Conservation (phyloP, 257 asterid genomes). For the Solanum etuberosum region DNA sequence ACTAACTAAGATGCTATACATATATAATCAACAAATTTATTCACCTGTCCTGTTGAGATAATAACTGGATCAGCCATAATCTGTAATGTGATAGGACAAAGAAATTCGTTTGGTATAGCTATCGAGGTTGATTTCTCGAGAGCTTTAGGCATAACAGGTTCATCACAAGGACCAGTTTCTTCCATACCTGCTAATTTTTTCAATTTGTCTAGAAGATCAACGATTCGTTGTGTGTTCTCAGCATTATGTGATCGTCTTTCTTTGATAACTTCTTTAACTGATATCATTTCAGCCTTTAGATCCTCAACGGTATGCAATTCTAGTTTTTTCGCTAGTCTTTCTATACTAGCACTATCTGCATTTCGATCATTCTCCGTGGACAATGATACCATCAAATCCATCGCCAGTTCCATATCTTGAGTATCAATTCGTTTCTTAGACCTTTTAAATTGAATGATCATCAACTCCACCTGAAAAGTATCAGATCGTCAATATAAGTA, state of each 20-base stretch:
- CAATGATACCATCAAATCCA: slow-evolving; percentile 79
- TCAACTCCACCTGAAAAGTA: slow-evolving; percentile 47
- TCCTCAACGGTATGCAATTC: slow-evolving; percentile 49
- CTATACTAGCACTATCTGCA: slow-evolving; percentile 57
- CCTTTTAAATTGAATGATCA: slow-evolving; percentile 44
- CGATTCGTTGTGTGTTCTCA: slow-evolving; percentile 44
- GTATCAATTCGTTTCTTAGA: slow-evolving; percentile 54
- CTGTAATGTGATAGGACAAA: slow-evolving; percentile 85
- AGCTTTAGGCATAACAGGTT: slow-evolving; percentile 11
- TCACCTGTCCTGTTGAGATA: slow-evolving; percentile 69
- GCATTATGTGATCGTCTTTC: slow-evolving; percentile 30
- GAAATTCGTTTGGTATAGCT: slow-evolving; percentile 59
- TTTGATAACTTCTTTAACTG: slow-evolving; percentile 35
- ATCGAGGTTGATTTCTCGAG: slow-evolving; percentile 16
- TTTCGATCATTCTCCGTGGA: slow-evolving; percentile 52
- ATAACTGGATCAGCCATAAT: slow-evolving; percentile 92
- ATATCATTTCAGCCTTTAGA: slow-evolving; percentile 41
- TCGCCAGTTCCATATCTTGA: slow-evolving; percentile 85
- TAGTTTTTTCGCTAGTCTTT: slow-evolving; percentile 74
- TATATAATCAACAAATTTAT: background rate
- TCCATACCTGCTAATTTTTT: slow-evolving; percentile 44
- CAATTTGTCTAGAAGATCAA: slow-evolving; percentile 44
- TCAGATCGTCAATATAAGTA: background rate
- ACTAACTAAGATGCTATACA: background rate
- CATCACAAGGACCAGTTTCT: slow-evolving; percentile 15